These are phyloP conservation scores for Apiotrichum domesticum DNA, from an alignment of 1,284 basidiomycete genomes.

Conservation along the genomic window DNA sequence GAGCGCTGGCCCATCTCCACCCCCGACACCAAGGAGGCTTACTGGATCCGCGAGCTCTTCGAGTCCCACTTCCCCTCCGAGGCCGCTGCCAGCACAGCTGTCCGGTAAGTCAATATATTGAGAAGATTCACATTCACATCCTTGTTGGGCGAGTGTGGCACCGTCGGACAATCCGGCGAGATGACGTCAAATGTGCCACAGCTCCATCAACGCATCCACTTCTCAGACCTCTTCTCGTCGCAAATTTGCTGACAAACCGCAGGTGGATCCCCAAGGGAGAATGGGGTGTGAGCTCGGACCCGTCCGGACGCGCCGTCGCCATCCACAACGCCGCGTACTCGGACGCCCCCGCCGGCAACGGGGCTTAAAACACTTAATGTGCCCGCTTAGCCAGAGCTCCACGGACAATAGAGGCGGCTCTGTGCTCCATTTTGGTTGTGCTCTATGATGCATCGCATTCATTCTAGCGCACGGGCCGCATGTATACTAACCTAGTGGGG, in stretches of 20 bases:
- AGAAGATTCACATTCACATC: too few species aligned
- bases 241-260: constrained; percentile 1
- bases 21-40: constrained; percentile 97
- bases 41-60: constrained; percentile 90
- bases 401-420: neutral
- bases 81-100: constrained; percentile 85
- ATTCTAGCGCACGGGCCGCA: neutral
- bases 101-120: constrained; percentile 36
- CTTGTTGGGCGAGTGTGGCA: too few species aligned
- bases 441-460: constrained; percentile 1
- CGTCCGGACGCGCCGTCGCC: constrained; percentile 87
- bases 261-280: constrained; percentile 90
- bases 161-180: too few species aligned
- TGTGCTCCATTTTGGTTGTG: neutral
- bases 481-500: neutral
- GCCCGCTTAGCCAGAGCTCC: neutral
- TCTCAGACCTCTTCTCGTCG: neutral
- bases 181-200: too few species aligned
- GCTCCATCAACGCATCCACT: constrained; percentile 49
- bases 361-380: neutral
- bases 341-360: constrained; percentile 5
- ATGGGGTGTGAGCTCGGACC: constrained; percentile 94
- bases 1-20: constrained; percentile 75
- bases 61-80: constrained; percentile 79
- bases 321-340: constrained; percentile 90